Evolutionary conservation across 805 yeast species (phyloP).

Genomic region (Metschnikowia amazonensis): DNA sequence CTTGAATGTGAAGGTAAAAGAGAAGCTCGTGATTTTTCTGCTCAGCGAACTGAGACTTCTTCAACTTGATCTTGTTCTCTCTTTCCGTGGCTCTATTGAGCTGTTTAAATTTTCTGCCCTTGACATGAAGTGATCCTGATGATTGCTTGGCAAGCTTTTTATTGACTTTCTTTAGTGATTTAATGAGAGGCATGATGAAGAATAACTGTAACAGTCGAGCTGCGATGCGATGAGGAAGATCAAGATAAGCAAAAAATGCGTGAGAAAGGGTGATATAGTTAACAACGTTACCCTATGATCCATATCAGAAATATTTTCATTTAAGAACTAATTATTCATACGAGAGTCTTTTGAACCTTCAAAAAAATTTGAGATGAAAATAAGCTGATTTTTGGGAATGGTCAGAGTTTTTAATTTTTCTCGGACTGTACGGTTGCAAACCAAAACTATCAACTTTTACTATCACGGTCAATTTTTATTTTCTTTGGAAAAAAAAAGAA

Average conservation of each 20-base stretch:
- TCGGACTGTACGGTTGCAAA: neutral
- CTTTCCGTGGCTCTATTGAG: conserved; percentile 83
- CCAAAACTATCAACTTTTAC: neutral
- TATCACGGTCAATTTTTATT: no score
- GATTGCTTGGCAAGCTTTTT: conserved; percentile 51
- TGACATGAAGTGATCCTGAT: conserved; percentile 69
- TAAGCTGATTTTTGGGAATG: neutral
- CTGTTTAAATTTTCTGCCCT: conserved; percentile 84
- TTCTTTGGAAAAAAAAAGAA: no score
- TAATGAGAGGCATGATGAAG: conserved; percentile 59
- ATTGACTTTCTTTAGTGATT: conserved; percentile 61
- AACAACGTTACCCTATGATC: neutral
- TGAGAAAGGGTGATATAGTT: neutral
- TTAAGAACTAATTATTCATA: neutral
- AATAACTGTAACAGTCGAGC: neutral
- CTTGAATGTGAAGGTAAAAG: conserved; percentile 58
- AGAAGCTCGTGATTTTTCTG: conserved; percentile 58
- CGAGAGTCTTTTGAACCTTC: neutral
- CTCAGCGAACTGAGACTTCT: conserved; percentile 54
- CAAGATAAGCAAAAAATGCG: conserved; percentile 5
- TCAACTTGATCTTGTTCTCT: conserved; percentile 62
- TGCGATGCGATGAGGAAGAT: conserved; percentile 7
- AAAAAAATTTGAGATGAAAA: neutral
- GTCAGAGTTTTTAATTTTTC: neutral
- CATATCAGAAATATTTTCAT: neutral